Conservation (phyloP, 257 asterid genomes). For the Handroanthus guayacan region DNA sequence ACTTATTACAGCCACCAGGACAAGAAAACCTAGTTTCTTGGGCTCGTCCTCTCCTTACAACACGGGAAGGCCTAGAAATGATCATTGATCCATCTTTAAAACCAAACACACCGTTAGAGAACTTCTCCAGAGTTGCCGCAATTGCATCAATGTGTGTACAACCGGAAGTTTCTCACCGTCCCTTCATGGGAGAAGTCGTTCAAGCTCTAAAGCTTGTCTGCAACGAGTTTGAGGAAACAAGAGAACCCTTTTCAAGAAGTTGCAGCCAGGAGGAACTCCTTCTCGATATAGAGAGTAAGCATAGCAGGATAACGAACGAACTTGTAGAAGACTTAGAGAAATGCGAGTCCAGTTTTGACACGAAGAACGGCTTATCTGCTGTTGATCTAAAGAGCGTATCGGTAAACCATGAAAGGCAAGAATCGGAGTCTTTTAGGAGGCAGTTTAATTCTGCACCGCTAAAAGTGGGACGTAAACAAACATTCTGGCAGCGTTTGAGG, state of each 20-base stretch:
- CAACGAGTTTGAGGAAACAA: constrained; percentile 74
- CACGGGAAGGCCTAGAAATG: constrained; percentile 65
- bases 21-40: constrained; percentile 89
- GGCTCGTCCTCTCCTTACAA: constrained; percentile 85
- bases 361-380: constrained; percentile 48
- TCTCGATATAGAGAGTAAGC: constrained; percentile 48
- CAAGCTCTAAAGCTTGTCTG: constrained; percentile 92
- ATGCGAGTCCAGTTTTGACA: constrained; percentile 44
- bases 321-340: constrained; percentile 49
- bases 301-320: constrained; percentile 49
- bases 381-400: constrained; percentile 56
- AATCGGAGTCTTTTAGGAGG: constrained; percentile 77
- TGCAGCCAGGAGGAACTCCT: constrained; percentile 68
- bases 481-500: constrained; percentile 74
- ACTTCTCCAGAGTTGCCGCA: constrained; percentile 73
- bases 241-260: constrained; percentile 59
- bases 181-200: constrained; percentile 98
- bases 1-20: constrained; percentile 85
- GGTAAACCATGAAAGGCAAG: constrained; percentile 49
- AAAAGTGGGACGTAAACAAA: constrained; percentile 55
- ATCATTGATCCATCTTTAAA: constrained; percentile 63
- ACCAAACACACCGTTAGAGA: constrained; percentile 52
- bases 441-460: constrained; percentile 86
- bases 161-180: constrained; percentile 94
- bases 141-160: constrained; percentile 98